Evolutionary conservation across 768 basidiomycete species (phyloP), one percentile per base, ranked within the genome.

Genomic region (Lenzites betulinus): DNA sequence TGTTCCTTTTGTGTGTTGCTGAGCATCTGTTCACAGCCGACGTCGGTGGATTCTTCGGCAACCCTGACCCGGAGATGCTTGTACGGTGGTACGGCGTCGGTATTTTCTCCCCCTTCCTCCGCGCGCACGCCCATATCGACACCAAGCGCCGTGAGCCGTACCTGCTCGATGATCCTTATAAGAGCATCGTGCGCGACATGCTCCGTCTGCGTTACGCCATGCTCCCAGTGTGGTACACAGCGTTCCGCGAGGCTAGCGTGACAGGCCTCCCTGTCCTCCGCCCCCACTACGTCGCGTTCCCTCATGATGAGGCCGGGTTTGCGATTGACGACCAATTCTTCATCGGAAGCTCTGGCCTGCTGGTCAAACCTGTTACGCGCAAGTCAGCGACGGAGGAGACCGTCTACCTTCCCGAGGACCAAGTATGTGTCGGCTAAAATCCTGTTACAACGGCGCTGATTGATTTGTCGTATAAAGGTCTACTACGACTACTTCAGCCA

Each of bases 21-120:
- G 22, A 20, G 20, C 47, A 62, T 23, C 12, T 1, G 25, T 25
- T 58, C 20, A 26, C 65, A 98, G 96, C 97, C 62, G 97, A 99
- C 68, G 95, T 98, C 53, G 96, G 97, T 20, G 97, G 97, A 16
- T 99, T 98, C 87, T 98, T 98, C 70, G 95, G 96, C 18, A 95
- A 98, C 73, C 95, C 97, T 0, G 86, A 89, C 46, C 82, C 90
- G 0, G 97, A 98, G 69, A 93, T 98, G 87, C 85, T 99, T 35
- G 88, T 95, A 9, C 82, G 97, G 49, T 99, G 96, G 95, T 98
- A 99, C 67, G 93, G 92, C 76, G 91, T 96, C 51, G 97, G 97
- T 25, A 85, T 87, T 1, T 96, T 98, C 75, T 88, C 88, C 53
- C 96, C 97, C 7, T 99, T 99, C 86, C 95, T 98, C 88, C 86